phyloP scores from a whole-genome alignment of 116 monocot species.

The Dioscorea cayenensis region DNA sequence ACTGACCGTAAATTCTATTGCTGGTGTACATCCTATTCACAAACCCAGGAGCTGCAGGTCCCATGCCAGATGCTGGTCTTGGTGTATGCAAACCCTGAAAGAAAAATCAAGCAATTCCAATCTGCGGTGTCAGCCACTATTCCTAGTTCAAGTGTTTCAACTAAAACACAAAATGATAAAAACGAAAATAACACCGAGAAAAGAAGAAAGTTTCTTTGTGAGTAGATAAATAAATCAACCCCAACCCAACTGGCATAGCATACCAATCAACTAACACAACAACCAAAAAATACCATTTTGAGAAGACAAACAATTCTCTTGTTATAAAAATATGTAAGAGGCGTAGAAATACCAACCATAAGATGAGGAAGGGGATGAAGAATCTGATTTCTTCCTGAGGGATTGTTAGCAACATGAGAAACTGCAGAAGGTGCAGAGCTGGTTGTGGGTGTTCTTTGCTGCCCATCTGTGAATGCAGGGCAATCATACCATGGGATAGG shows the following conservation, averaged over 20 bases:
- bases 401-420: conserved; percentile 26
- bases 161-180: too few relatives aligned
- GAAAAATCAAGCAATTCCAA: neutral
- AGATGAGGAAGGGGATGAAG: conserved; percentile 22
- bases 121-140: too few relatives aligned
- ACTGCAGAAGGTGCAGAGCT: conserved; percentile 19
- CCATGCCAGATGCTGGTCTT: conserved; percentile 24
- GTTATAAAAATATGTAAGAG: neutral
- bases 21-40: conserved; percentile 33
- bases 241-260: too few relatives aligned
- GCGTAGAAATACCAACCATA: conserved; percentile 25
- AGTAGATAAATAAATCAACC: too few relatives aligned
- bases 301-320: neutral
- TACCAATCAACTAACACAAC: too few relatives aligned
- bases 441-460: conserved; percentile 23
- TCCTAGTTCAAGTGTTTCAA: too few relatives aligned
- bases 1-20: conserved; percentile 42
- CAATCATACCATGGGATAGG: conserved; percentile 58
- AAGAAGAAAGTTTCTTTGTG: too few relatives aligned
- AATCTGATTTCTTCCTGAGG: conserved; percentile 45
- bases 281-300: neutral
- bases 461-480: conserved; percentile 31
- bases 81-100: conserved; percentile 26
- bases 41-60: conserved; percentile 20
- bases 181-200: too few relatives aligned